Evolutionary conservation across 257 asterid genomes (phyloP), one percentile per base, ranked within the genome.

Genomic region (Solanum medicagineum): DNA sequence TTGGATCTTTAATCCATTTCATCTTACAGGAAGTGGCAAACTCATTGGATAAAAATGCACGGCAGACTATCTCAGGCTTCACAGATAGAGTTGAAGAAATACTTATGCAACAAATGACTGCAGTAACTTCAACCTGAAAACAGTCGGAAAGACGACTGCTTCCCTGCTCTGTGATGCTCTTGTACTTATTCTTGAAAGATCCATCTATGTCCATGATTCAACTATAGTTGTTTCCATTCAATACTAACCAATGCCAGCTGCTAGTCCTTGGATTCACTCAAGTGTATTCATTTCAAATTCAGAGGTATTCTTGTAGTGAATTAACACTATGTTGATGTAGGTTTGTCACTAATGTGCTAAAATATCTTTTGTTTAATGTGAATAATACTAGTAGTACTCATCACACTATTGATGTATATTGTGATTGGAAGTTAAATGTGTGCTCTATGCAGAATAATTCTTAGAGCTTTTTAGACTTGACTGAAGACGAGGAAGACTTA

Each of bases 11-110:
- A 10, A 8, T 69, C 53, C 26, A 53, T 77, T 51, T 53, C 22
- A 77, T 17, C 47, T 17, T 53, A 36, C 80, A 96, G 99, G 98
- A 92, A 84, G 62, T 83, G 91, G 92, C 95, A 1, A 94, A 93
- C 92, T 89, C 93, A 5, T 86, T 90, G 88, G 90, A 85, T 66
- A 57, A 84, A 79, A 81, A 49, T 55, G 24, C 83, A 16, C 92
- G 97, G 20, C 92, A 81, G 86, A 89, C 89, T 53, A 83, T 96
- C 85, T 86, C 92, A 62, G 91, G 90, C 86, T 94, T 94, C 24
- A 87, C 89, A 2, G 91, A 91, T 81, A 84, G 82, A 36, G 88
- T 94, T 45, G 99, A 94, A 86, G 97, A 91, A 89, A 90, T 92
- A 84, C 92, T 95, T 45, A 57, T 89, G 91, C 94, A 90, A 85